These are phyloP conservation scores for Microdochium bolleyi DNA, from an alignment of 2,329 filamentous ascomycete genomes.

Conservation along the genomic window DNA sequence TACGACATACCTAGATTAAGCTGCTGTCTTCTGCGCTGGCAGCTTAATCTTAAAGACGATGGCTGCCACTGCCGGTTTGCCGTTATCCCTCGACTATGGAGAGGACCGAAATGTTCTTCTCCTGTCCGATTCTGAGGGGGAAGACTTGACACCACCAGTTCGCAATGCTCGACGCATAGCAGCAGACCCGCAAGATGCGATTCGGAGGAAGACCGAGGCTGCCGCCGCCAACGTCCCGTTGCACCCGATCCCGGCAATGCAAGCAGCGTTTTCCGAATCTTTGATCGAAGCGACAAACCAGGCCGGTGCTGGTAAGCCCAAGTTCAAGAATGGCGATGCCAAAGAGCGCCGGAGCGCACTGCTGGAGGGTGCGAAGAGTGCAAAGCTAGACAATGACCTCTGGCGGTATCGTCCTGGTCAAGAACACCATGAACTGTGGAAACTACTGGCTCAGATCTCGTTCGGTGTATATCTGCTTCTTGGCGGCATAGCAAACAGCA, in stretches of 20 bases:
- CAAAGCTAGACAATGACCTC: conserved; percentile 61
- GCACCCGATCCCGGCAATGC: conserved; percentile 71
- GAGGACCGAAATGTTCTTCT: conserved; percentile 20
- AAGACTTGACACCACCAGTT: conserved; percentile 10
- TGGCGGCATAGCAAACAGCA: conserved; percentile 79
- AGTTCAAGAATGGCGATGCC: conserved; percentile 45
- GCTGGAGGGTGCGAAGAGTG: conserved; percentile 59
- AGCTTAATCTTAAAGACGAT: conserved; percentile 8
- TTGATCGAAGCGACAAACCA: conserved; percentile 61
- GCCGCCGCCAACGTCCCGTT: conserved; percentile 26
- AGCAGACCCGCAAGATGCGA: conserved; percentile 6
- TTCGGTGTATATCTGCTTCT: conserved; percentile 88
- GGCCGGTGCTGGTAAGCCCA: conserved; percentile 37
- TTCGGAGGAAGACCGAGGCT: conserved; percentile 19
- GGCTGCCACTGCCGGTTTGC: conserved; percentile 12
- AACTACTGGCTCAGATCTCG: conserved; percentile 84
- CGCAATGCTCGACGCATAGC: background rate
- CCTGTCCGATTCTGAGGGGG: conserved; percentile 20
- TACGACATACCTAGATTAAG: background rate
- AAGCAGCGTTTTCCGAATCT: conserved; percentile 76
- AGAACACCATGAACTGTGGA: conserved; percentile 79
- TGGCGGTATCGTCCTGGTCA: conserved; percentile 74
- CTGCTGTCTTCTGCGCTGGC: background rate
- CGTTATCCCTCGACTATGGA: conserved; percentile 17
- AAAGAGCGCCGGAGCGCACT: conserved; percentile 57